A percentile compares a stretch with the other conserved stretches of the same genome.
Evolutionary conservation across 768 basidiomycete genomes (phyloP).

Genomic region (Sarcodon aspratus): DNA sequence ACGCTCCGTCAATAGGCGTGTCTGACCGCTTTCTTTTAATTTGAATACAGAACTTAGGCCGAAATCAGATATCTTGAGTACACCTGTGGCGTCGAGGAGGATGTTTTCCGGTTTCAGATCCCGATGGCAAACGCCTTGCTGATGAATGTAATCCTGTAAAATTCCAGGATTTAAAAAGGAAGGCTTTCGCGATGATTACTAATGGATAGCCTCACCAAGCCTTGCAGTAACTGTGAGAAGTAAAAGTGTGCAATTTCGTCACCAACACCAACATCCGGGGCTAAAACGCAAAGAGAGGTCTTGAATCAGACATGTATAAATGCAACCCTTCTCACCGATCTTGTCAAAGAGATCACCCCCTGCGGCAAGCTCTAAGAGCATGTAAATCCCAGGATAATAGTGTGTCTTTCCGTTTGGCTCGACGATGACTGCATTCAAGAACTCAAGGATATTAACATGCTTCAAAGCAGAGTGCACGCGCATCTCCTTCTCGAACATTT

Average conservation of each 20-base stretch:
- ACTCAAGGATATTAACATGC: slow-evolving; percentile 72
- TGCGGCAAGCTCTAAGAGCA: slow-evolving; percentile 84
- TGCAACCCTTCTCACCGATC: slow-evolving; percentile 50
- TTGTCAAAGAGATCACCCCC: slow-evolving; percentile 98
- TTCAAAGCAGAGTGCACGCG: slow-evolving; percentile 75
- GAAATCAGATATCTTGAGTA: slow-evolving; percentile 92
- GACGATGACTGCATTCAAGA: slow-evolving; percentile 67
- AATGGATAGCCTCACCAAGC: slow-evolving; percentile 46
- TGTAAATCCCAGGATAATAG: slow-evolving; percentile 79
- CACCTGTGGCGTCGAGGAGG: slow-evolving; percentile 71
- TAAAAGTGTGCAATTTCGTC: slow-evolving; percentile 86
- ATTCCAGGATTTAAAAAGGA: background rate
- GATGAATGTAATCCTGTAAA: slow-evolving; percentile 69
- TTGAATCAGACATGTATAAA: background rate
- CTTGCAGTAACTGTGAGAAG: slow-evolving; percentile 75
- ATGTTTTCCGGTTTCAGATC: slow-evolving; percentile 97
- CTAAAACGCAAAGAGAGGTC: slow-evolving; percentile 26
- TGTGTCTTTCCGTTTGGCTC: slow-evolving; percentile 31
- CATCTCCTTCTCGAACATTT: slow-evolving; percentile 86
- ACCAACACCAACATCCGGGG: slow-evolving; percentile 79
- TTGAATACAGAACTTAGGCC: slow-evolving; percentile 87
- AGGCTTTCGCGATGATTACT: background rate
- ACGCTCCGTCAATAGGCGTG: slow-evolving; percentile 61
- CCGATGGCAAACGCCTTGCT: slow-evolving; percentile 87
- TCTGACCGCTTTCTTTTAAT: slow-evolving; percentile 72